phyloP scores from a whole-genome alignment of 129 eudicot genomes.

The Gnaphalium uliginosum region DNA sequence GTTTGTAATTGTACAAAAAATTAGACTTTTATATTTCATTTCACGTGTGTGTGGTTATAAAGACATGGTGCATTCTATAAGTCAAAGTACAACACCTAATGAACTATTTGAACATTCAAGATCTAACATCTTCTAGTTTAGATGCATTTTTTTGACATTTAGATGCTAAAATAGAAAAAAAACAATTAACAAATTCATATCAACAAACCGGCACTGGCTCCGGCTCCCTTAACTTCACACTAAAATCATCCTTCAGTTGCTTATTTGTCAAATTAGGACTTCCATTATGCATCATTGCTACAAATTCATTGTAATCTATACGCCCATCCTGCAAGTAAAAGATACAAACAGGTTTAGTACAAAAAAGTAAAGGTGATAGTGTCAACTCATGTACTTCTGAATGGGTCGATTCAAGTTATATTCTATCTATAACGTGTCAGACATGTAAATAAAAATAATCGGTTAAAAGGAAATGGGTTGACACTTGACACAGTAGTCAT shows the following conservation, averaged over 20 bases:
- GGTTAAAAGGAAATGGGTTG: neutral
- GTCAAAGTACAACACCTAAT: neutral
- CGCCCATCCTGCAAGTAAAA: slow-evolving; percentile 67
- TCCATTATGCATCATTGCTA: slow-evolving; percentile 74
- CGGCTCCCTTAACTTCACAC: slow-evolving; percentile 21
- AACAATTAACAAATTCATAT: slow-evolving; percentile 15
- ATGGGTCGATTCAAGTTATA: neutral
- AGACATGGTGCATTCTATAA: neutral
- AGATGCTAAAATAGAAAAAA: neutral
- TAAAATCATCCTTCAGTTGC: slow-evolving; percentile 39
- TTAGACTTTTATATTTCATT: slow-evolving; percentile 10
- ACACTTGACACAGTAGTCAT: neutral
- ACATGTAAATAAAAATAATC: neutral
- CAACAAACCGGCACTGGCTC: slow-evolving; percentile 36
- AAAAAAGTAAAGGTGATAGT: neutral
- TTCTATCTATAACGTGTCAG: neutral
- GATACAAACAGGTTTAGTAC: slow-evolving; percentile 6
- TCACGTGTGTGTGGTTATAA: neutral
- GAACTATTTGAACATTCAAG: slow-evolving; percentile 1
- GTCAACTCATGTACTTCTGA: neutral
- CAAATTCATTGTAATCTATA: slow-evolving; percentile 71
- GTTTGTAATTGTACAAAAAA: neutral
- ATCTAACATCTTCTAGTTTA: slow-evolving; percentile 1
- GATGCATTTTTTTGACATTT: slow-evolving; percentile 14
- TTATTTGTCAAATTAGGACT: slow-evolving; percentile 39